Evolutionary conservation across 106 monocot genomes (phyloP).

Genomic region (Dioscorea dumetorum): DNA sequence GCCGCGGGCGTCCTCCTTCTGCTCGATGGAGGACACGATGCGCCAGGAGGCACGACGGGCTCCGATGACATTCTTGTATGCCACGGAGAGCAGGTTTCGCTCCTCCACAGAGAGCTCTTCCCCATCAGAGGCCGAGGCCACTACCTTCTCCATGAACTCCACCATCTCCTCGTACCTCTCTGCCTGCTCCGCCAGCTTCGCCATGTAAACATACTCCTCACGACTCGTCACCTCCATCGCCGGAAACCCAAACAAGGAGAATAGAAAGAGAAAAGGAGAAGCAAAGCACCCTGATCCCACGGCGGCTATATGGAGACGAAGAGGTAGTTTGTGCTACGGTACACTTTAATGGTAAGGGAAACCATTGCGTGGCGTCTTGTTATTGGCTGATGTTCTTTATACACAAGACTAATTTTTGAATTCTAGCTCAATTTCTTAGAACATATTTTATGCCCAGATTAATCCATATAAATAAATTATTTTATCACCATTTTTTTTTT

Average conservation of each 20-base stretch:
- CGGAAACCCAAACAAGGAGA: no score
- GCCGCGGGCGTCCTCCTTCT: slow-evolving; percentile 35
- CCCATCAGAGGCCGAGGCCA: slow-evolving; percentile 1
- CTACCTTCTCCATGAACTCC: slow-evolving; percentile 42
- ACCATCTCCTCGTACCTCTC: slow-evolving; percentile 44
- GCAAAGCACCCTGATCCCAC: no score
- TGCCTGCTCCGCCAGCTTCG: slow-evolving; percentile 40
- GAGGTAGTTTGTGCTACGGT: no score
- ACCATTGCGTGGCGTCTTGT: no score
- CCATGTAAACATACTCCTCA: slow-evolving; percentile 36
- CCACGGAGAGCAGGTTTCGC: slow-evolving; percentile 41
- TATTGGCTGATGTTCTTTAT: no score
- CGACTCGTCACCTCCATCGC: slow-evolving; percentile 2
- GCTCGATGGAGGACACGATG: slow-evolving; percentile 39
- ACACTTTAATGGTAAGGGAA: no score
- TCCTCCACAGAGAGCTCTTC: slow-evolving; percentile 39
- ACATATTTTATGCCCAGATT: no score
- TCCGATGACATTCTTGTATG: slow-evolving; percentile 44
- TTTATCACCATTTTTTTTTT: no score
- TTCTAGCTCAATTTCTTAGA: no score
- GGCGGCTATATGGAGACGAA: no score
- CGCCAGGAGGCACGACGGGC: slow-evolving; percentile 35
- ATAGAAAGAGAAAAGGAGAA: background rate
- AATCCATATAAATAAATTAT: no score
- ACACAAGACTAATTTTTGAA: no score